Evolutionary conservation across 208 protist genomes (phyloP).

Genomic region (Leishmania mexicana): DNA sequence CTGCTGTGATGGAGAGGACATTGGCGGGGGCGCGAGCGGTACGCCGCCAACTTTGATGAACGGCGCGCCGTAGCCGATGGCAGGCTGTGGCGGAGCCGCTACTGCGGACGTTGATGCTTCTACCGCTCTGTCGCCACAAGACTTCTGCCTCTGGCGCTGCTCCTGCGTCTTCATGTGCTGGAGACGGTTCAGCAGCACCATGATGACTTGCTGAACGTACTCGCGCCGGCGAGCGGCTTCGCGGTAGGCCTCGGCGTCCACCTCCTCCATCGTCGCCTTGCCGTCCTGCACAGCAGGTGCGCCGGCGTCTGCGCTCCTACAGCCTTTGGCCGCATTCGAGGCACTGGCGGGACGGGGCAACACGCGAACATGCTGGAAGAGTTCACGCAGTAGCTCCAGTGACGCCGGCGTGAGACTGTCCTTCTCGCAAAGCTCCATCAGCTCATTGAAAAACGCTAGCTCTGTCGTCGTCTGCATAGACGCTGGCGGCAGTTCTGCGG

Average conservation of each 20-base stretch:
- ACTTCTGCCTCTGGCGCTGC: constrained; percentile 27
- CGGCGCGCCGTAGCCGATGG: constrained; percentile 6
- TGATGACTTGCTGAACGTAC: constrained; percentile 69
- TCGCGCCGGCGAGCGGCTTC: constrained; percentile 40
- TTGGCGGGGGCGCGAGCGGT: constrained; percentile 2
- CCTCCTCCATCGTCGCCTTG: constrained; percentile 1
- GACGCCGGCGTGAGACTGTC: constrained; percentile 42
- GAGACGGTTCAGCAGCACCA: constrained; percentile 62
- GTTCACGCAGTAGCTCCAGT: constrained; percentile 59
- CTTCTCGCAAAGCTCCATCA: constrained; percentile 41
- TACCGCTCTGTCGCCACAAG: background rate
- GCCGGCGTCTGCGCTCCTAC: background rate
- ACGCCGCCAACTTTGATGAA: constrained; percentile 16
- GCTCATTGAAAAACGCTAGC: constrained; percentile 41
- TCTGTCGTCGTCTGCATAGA: constrained; percentile 29
- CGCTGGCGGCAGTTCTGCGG: constrained; percentile 11
- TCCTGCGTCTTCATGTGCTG: constrained; percentile 55
- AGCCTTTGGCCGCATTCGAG: background rate
- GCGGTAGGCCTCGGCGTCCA: constrained; percentile 28
- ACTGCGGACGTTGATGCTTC: background rate
- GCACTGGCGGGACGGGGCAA: constrained; percentile 21
- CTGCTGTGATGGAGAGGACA: background rate
- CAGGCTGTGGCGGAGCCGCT: constrained; percentile 7
- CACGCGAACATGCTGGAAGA: constrained; percentile 60
- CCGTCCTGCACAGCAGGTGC: constrained; percentile 7